Percentiles rank a stretch among this genome's conserved stretches.
Evolutionary conservation across 2,329 filamentous ascomycete species (phyloP).

Genomic region (Colletotrichum cuscutae): DNA sequence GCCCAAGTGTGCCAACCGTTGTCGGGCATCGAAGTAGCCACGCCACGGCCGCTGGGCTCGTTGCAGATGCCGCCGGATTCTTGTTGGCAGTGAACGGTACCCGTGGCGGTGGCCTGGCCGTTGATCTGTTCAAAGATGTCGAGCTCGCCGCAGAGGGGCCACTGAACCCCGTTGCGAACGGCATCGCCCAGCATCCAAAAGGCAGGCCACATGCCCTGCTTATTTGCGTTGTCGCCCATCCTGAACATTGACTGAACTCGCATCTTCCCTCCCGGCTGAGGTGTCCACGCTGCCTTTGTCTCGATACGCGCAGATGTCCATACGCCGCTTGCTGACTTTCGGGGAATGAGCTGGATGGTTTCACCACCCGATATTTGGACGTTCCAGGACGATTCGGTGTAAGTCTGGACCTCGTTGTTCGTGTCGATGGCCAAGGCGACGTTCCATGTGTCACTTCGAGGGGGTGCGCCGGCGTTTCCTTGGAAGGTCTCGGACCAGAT

Average conservation of each 20-base stretch:
- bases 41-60: constrained; percentile 57
- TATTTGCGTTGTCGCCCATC: constrained; percentile 55
- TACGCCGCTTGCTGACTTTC: constrained; percentile 46
- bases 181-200: constrained; percentile 67
- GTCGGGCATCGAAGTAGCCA: constrained; percentile 48
- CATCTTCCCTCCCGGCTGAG: constrained; percentile 55
- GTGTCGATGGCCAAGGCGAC: constrained; percentile 53
- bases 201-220: constrained; percentile 68
- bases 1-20: constrained; percentile 60
- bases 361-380: constrained; percentile 60
- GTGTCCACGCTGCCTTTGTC: constrained; percentile 58
- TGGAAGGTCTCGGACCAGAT: constrained; percentile 59
- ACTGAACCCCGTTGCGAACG: constrained; percentile 57
- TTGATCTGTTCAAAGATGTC: constrained; percentile 68
- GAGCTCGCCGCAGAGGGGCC: constrained; percentile 66
- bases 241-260: constrained; percentile 58
- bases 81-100: constrained; percentile 63
- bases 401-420: constrained; percentile 64
- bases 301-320: constrained; percentile 69
- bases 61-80: constrained; percentile 58
- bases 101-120: constrained; percentile 56
- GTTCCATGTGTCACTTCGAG: constrained; percentile 54
- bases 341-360: constrained; percentile 63
- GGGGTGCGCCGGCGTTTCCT: constrained; percentile 49
- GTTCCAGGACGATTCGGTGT: constrained; percentile 57